phyloP scores from a whole-genome alignment of 768 basidiomycete genomes.

The Panaeolus cyanescens region DNA sequence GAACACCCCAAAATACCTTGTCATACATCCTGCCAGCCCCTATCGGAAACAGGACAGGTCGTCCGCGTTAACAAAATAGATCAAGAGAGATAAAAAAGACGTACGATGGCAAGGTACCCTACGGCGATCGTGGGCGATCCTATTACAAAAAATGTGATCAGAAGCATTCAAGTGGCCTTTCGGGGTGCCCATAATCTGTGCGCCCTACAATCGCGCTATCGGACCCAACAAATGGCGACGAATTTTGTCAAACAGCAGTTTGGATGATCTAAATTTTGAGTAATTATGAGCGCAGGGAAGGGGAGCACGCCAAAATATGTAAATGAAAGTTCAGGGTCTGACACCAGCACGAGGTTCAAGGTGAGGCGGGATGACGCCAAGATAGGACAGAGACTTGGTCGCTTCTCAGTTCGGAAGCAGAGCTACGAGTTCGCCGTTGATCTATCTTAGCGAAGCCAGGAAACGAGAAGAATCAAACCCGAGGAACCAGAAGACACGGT shows the following conservation, averaged over 20 bases:
- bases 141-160: neutral
- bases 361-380: neutral
- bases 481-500: neutral
- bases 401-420: conserved; percentile 3
- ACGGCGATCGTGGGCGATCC: neutral
- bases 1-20: conserved; percentile 2
- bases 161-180: neutral
- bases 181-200: neutral
- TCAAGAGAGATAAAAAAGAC: conserved; percentile 1
- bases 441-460: neutral
- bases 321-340: neutral
- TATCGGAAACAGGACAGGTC: neutral
- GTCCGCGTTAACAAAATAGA: neutral
- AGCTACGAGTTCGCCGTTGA: conserved; percentile 1
- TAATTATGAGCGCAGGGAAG: neutral
- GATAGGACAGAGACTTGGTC: neutral
- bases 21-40: neutral
- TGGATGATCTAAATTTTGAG: neutral
- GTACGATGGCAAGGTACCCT: neutral
- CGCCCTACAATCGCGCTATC: neutral
- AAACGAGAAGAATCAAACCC: neutral
- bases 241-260: neutral
- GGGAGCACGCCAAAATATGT: neutral
- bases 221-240: neutral
- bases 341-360: neutral